These are phyloP conservation scores for Pleurotus tuoliensis DNA, from an alignment of 768 basidiomycete genomes.

Conservation along the genomic window DNA sequence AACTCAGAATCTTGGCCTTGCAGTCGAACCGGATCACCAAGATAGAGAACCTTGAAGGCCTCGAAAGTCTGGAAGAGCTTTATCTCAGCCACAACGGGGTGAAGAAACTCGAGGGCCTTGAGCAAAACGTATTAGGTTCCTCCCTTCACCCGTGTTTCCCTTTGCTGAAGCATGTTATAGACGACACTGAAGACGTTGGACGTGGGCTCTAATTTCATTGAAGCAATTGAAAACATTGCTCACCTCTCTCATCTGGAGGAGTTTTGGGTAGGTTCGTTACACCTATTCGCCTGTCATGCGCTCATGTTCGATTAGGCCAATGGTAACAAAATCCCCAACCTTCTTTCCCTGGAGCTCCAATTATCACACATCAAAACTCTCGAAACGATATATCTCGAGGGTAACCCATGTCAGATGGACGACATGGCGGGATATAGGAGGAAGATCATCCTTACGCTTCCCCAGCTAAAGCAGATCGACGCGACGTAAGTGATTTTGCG, in stretches of 20 bases:
- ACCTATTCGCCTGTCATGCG: not conserved
- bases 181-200: slow-evolving; percentile 80
- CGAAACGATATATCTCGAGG: slow-evolving; percentile 91
- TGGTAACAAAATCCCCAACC: slow-evolving; percentile 76
- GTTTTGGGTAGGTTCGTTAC: slow-evolving; percentile 69
- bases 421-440: slow-evolving; percentile 80
- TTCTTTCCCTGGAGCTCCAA: slow-evolving; percentile 65
- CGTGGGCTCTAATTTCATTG: slow-evolving; percentile 80
- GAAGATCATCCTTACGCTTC: slow-evolving; percentile 85
- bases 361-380: slow-evolving; percentile 58
- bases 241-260: slow-evolving; percentile 81
- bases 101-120: slow-evolving; percentile 76
- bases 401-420: slow-evolving; percentile 82
- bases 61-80: slow-evolving; percentile 78
- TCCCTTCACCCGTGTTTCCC: not conserved
- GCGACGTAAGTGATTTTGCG: slow-evolving; percentile 68
- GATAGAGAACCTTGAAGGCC: slow-evolving; percentile 73
- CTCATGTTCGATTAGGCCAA: slow-evolving; percentile 56
- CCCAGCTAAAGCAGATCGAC: slow-evolving; percentile 91
- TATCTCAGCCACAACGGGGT: slow-evolving; percentile 96
- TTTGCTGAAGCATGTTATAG: too few species aligned
- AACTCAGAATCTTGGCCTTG: slow-evolving; percentile 81
- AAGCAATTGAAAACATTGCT: slow-evolving; percentile 74
- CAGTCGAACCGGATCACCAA: slow-evolving; percentile 93
- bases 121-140: slow-evolving; percentile 61